Evolutionary conservation across 352 stramenopile species (phyloP).

Genomic region (Phytophthora litchii): DNA sequence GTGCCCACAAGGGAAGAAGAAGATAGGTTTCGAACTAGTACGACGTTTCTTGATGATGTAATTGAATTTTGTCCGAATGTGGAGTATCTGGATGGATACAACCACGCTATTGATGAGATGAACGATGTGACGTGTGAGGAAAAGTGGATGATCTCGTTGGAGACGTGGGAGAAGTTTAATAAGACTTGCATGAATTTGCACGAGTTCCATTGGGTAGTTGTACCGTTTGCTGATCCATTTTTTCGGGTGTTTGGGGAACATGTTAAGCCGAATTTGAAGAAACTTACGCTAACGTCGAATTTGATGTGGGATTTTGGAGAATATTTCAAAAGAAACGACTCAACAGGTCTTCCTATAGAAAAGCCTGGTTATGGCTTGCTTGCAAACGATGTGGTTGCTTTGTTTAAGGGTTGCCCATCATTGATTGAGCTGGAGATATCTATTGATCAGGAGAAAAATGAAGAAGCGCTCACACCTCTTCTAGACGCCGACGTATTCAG

Average conservation of each 20-base stretch:
- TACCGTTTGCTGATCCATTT: constrained; percentile 47
- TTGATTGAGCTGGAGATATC: constrained; percentile 42
- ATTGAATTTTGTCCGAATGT: constrained; percentile 41
- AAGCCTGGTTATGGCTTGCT: constrained; percentile 29
- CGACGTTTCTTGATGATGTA: constrained; percentile 40
- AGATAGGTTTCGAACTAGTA: constrained; percentile 25
- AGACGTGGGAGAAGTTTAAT: constrained; percentile 45
- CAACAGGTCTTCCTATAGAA: background rate
- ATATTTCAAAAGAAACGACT: constrained; percentile 37
- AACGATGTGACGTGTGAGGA: constrained; percentile 36
- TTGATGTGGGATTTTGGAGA: constrained; percentile 44
- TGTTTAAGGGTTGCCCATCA: constrained; percentile 42
- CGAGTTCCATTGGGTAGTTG: constrained; percentile 46
- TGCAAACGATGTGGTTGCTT: constrained; percentile 33
- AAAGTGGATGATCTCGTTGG: constrained; percentile 41
- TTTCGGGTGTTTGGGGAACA: constrained; percentile 49
- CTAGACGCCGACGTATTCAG: constrained; percentile 44
- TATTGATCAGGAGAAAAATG: constrained; percentile 44
- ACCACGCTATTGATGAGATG: constrained; percentile 35
- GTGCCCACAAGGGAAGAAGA: constrained; percentile 33
- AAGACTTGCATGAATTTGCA: constrained; percentile 40
- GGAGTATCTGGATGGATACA: constrained; percentile 44
- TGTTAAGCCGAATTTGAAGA: constrained; percentile 42
- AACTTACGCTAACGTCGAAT: constrained; percentile 41
- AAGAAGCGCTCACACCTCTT: constrained; percentile 10